These are phyloP conservation scores for Psidium friedrichsthalianum DNA, from an alignment of 345 rosid species.

Conservation along the genomic window DNA sequence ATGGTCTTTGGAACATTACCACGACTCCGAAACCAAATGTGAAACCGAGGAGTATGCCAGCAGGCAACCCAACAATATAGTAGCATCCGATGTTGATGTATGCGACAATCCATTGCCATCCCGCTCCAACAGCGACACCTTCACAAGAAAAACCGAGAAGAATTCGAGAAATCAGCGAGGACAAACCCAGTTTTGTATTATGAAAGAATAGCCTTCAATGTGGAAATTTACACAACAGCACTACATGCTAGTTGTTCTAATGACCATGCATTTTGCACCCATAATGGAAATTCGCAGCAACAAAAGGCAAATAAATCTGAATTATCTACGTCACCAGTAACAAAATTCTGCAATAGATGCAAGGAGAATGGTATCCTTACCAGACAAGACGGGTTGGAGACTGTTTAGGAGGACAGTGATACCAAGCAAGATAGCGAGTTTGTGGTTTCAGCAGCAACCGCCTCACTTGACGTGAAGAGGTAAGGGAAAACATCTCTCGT, in stretches of 20 bases:
- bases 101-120: constrained; percentile 85
- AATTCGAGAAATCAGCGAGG: neutral
- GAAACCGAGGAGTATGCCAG: constrained; percentile 80
- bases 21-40: constrained; percentile 48
- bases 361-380: constrained; percentile 14
- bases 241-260: neutral
- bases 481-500: constrained; percentile 63
- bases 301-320: neutral
- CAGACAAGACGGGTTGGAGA: constrained; percentile 83
- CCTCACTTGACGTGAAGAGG: constrained; percentile 62
- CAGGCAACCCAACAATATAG: constrained; percentile 73
- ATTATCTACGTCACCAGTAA: neutral
- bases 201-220: neutral
- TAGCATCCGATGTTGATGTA: constrained; percentile 83
- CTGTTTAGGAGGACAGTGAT: constrained; percentile 73
- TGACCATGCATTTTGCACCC: neutral
- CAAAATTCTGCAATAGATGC: neutral
- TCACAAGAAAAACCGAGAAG: neutral
- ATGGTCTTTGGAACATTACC: constrained; percentile 19
- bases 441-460: constrained; percentile 73
- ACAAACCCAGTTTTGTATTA: neutral
- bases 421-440: constrained; percentile 57
- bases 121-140: constrained; percentile 98
- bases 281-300: neutral
- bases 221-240: neutral